Percentiles rank a stretch among this genome's conserved stretches.
Conservation (phyloP, 257 asterid species). For the Forsythia viridissima region DNA sequence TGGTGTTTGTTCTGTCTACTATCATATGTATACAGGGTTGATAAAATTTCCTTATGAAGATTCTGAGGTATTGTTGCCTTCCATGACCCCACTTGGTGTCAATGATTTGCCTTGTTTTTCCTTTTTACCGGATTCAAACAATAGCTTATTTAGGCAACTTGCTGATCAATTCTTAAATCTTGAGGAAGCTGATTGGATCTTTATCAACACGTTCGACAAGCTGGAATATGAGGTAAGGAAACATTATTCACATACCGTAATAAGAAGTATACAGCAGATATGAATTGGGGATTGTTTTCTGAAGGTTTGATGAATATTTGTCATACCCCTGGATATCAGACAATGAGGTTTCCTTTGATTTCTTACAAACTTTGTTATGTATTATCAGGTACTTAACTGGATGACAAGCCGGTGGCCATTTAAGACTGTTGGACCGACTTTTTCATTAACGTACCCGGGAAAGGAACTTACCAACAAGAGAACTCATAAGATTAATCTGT, state of each 20-base stretch:
- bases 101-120: slow-evolving; percentile 41
- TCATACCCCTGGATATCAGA: too few relatives aligned
- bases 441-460: not conserved
- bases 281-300: too few relatives aligned
- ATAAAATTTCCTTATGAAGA: too few relatives aligned
- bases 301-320: too few relatives aligned
- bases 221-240: slow-evolving; percentile 29
- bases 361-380: too few relatives aligned
- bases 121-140: slow-evolving; percentile 15
- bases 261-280: too few relatives aligned
- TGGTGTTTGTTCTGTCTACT: slow-evolving; percentile 26
- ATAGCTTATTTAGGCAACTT: slow-evolving; percentile 2
- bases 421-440: slow-evolving; percentile 33
- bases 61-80: too few relatives aligned
- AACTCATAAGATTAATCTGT: slow-evolving; percentile 5
- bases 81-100: slow-evolving; percentile 22
- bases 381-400: not conserved
- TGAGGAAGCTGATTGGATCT: slow-evolving; percentile 42
- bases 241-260: too few relatives aligned
- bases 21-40: slow-evolving; percentile 21
- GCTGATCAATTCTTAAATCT: slow-evolving; percentile 22
- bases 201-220: slow-evolving; percentile 38
- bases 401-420: slow-evolving; percentile 32
- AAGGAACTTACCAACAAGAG: not conserved
- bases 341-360: too few relatives aligned